These are phyloP conservation scores for Cystobasidiaceae sp. DNA, from an alignment of 1,284 basidiomycete genomes.

Conservation along the genomic window DNA sequence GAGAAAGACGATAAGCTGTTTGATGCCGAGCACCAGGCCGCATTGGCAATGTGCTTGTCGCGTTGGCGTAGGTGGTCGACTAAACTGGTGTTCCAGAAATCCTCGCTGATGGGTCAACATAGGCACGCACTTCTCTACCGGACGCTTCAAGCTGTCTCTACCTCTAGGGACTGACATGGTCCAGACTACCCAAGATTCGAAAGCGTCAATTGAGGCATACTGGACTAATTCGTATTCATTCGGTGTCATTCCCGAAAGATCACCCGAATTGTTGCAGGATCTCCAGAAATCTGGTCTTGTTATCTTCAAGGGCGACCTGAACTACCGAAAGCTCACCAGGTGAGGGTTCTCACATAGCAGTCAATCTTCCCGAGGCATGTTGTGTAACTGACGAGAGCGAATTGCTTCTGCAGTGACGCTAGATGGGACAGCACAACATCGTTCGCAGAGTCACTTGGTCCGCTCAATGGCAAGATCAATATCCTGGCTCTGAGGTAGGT, in stretches of 20 bases:
- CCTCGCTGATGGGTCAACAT: too few relatives aligned
- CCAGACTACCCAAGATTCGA: not conserved
- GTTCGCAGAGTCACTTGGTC: conserved; percentile 73
- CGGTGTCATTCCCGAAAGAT: conserved; percentile 65
- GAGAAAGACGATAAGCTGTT: conserved; percentile 51
- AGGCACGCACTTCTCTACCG: conserved; percentile 23
- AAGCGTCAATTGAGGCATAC: conserved; percentile 49
- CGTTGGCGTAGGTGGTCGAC: conserved; percentile 17
- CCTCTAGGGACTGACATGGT: not conserved
- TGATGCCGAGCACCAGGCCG: conserved; percentile 64
- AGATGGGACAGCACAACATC: conserved; percentile 79
- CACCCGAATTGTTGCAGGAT: conserved; percentile 57
- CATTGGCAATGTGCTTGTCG: conserved; percentile 60
- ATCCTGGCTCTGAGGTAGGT: conserved; percentile 8
- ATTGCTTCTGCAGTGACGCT: conserved; percentile 60
- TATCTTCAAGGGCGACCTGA: conserved; percentile 94
- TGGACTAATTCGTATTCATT: conserved; percentile 82
- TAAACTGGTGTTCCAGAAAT: too few relatives aligned
- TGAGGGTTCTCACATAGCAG: too few relatives aligned
- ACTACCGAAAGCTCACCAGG: conserved; percentile 73
- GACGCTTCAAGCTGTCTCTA: conserved; percentile 15
- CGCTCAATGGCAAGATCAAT: conserved; percentile 35
- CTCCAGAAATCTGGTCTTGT: conserved; percentile 69
- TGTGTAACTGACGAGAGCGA: not conserved
- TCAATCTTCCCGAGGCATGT: not conserved